Conservation (phyloP, 1,284 basidiomycete genomes). For the Ceratobasidium sp. region DNA sequence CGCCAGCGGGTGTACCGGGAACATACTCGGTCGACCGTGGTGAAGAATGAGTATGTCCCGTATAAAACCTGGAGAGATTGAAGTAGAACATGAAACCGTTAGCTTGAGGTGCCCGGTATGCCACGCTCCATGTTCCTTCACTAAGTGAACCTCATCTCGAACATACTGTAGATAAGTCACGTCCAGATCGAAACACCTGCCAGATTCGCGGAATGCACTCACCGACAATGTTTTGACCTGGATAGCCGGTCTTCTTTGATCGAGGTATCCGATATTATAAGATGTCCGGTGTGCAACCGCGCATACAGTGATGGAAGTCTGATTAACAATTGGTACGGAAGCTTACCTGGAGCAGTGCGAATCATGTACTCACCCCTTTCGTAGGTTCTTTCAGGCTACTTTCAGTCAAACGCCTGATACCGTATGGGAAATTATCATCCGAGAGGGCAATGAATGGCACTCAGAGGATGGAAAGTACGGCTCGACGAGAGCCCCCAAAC, state of each 20-base stretch:
- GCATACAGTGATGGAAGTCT: neutral
- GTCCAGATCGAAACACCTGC: neutral
- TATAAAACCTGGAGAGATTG: neutral
- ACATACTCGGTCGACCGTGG: too few relatives aligned
- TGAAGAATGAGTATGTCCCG: neutral
- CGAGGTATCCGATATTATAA: neutral
- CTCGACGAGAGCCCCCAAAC: neutral
- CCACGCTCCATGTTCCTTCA: neutral
- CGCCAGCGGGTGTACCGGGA: too few relatives aligned
- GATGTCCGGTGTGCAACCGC: conserved; percentile 1
- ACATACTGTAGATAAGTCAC: neutral
- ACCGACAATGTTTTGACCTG: conserved; percentile 20
- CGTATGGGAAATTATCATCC: neutral
- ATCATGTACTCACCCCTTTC: neutral
- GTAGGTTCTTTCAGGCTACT: neutral
- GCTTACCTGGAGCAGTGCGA: too few relatives aligned
- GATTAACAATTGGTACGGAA: conserved; percentile 6
- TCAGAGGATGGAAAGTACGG: neutral
- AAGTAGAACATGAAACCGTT: neutral
- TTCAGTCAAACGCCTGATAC: neutral
- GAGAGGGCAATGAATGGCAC: neutral
- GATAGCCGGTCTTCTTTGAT: conserved; percentile 10
- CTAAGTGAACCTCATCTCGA: neutral
- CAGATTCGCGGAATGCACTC: conserved; percentile 7
- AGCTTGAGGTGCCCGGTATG: conserved; percentile 20